These are phyloP conservation scores for Neoboletus magnificus DNA, from an alignment of 768 basidiomycete species.

Conservation along the genomic window DNA sequence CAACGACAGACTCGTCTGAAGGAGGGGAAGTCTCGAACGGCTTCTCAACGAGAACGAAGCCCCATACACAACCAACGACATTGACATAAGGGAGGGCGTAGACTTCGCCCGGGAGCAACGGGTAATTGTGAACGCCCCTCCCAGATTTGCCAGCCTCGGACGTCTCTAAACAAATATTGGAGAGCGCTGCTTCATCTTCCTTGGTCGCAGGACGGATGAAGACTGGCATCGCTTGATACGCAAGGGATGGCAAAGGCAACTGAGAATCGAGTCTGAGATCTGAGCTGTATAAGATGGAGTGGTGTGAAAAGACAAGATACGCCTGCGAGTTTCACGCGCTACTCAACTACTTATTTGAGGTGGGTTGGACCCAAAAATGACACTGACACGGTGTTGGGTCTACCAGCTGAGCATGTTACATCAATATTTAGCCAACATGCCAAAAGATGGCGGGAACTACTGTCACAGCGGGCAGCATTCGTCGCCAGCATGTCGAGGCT, in stretches of 20 bases:
- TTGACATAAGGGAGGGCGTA: constrained; percentile 77
- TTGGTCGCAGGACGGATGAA: constrained; percentile 55
- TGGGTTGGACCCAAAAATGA: neutral
- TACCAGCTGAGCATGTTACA: constrained; percentile 13
- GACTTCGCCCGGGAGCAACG: constrained; percentile 65
- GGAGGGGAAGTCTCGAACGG: constrained; percentile 16
- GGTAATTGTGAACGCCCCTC: constrained; percentile 54
- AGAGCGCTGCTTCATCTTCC: constrained; percentile 55
- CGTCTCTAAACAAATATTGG: constrained; percentile 71
- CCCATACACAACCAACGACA: constrained; percentile 59
- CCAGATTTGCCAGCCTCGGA: constrained; percentile 69
- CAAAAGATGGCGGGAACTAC: constrained; percentile 2
- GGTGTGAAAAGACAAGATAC: neutral
- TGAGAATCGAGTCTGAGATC: neutral
- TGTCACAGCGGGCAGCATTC: neutral
- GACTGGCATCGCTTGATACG: constrained; percentile 31
- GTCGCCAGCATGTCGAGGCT: neutral
- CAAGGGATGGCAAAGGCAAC: neutral
- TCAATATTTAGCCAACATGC: constrained; percentile 18
- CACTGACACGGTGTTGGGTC: neutral
- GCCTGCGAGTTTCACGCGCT: neutral
- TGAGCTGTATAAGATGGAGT: neutral
- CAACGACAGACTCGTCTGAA: constrained; percentile 50
- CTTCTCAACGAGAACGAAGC: constrained; percentile 65
- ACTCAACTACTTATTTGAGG: constrained; percentile 1